Base-by-base conservation (phyloP, 345 rosid species). In the Sisymbrium irio region DNA sequence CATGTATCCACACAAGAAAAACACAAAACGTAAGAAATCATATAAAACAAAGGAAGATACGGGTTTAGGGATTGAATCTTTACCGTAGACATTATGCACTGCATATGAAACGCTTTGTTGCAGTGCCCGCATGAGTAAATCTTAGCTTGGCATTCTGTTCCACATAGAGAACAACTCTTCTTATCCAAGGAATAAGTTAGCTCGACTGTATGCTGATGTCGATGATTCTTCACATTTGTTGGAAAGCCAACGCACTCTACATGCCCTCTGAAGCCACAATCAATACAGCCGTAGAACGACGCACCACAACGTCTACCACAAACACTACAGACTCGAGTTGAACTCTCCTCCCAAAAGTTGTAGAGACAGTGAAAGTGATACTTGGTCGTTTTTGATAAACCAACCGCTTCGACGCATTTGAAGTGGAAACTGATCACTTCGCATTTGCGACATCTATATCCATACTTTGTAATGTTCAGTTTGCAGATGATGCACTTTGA, bases 401-500 rank as follows among this genome's bases (percentile, higher is more conserved):
- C n/a, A 4, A 11, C 55, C 10, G 55, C 63, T 33, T 58, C 1
- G 15, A 35, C 7, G 28, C 63, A 58, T 36, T 58, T 35, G n/a
- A 17, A 9, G 42, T 58, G 63, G 44, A 58, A 33, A 17, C 28
- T 9, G 58, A 12, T 32, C 5, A 17, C 22, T 11, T 17, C 13
- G 15, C 63, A 58, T 17, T 18, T 35, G 63, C n/a, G 14, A 18
- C 63, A 58, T n/a, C 12, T 9, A 22, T 20, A 50, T 9, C 36
- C 47, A 66, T 50, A 36, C 36, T 66, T 49, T 65, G 44, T 49
- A 14, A 50, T 50, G 0, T 36, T 36, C n/a, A 13, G 46, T 36
- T 66, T 27, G 71, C 71, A 66, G 10, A 27, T 30, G 0, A 10
- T 5, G 47, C 71, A 66, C 22, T 66, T 36, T 36, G 71, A 66